Conservation (phyloP, 2,329 filamentous ascomycete species). For the Venturia aucupariae region DNA sequence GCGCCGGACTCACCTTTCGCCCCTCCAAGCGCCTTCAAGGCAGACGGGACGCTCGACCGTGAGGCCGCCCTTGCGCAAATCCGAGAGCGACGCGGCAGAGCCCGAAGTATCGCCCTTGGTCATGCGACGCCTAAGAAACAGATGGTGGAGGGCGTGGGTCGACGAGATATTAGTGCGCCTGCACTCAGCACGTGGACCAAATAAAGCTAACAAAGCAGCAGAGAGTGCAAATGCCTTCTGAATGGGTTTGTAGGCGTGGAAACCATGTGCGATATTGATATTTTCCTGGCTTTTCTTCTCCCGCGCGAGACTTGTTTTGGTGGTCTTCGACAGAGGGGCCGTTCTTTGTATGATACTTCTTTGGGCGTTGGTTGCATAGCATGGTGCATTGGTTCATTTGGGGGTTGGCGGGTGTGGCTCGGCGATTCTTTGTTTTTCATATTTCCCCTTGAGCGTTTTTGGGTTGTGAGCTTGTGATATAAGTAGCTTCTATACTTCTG, state of each 20-base stretch:
- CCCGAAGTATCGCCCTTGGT: constrained; percentile 57
- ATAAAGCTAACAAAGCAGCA: neutral
- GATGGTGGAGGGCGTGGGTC: constrained; percentile 39
- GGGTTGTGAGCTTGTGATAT: neutral
- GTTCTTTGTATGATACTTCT: neutral
- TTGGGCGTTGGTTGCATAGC: neutral
- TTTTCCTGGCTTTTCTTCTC: neutral
- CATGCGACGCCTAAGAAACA: constrained; percentile 52
- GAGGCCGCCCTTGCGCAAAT: constrained; percentile 71
- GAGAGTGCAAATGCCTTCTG: neutral
- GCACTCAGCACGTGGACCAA: constrained; percentile 17
- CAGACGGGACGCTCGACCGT: constrained; percentile 38
- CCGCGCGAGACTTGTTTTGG: neutral
- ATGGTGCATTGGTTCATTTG: neutral
- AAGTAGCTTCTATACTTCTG: neutral
- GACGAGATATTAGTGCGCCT: constrained; percentile 40
- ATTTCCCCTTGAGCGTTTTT: neutral
- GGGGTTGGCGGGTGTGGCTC: neutral
- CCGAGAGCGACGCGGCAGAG: constrained; percentile 60
- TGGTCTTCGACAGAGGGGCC: neutral
- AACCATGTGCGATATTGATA: neutral
- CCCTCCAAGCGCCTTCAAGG: constrained; percentile 21
- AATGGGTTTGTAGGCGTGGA: neutral
- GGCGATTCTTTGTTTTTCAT: neutral
- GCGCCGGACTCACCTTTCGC: constrained; percentile 12